Evolutionary conservation across 257 asterid species (phyloP), one percentile per base, ranked within the genome.

Genomic region (Eustoma russellianum): DNA sequence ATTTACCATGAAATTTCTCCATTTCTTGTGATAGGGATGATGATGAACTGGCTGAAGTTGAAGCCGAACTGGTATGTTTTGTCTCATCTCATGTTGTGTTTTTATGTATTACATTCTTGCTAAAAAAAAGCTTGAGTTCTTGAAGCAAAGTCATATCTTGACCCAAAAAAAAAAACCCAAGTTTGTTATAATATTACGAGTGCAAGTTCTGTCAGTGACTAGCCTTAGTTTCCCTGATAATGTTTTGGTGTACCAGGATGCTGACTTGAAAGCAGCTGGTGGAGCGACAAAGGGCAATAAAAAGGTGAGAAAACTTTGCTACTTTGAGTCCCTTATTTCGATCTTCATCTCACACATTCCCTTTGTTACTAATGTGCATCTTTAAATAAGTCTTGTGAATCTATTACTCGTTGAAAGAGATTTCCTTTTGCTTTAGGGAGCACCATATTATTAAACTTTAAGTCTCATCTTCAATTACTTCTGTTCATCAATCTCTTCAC

Each of bases 41-140:
- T 48, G 95, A 92, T 62, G 99, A 92, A 13, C 72, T 85, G 50
- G 93, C 69, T 55, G 97, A 88, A 81, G 93, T 92, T 61, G 99
- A 92, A 74, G 86, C 88, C 17, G 77, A 88, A 76, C 73, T 92
- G 95, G 99, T 92, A 48, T 58, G 85, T 72, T 48, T 59, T 40
- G 58, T 65, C 13, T 60, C 13, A 24, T 56, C 17, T 14, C 41
- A 47, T 7, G 13, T 38, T 11, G 7, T 11, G 43, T 38, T 10
- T 38, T 38, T 11, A 2, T 38, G 4, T 24, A 14, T 33, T 50
- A 41, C 33, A 6, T 57, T 56, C 17, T 30, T 44, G 8, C 33
- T 15, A n/a, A n/a, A 30, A 12, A 40, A 7, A 16, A 48, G 14
- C 50, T 50, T 50, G 48, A 57, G 57, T 17, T 24, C 30, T 24